phyloP scores from a whole-genome alignment of 2,329 filamentous ascomycete species.

The Ilyonectria robusta region DNA sequence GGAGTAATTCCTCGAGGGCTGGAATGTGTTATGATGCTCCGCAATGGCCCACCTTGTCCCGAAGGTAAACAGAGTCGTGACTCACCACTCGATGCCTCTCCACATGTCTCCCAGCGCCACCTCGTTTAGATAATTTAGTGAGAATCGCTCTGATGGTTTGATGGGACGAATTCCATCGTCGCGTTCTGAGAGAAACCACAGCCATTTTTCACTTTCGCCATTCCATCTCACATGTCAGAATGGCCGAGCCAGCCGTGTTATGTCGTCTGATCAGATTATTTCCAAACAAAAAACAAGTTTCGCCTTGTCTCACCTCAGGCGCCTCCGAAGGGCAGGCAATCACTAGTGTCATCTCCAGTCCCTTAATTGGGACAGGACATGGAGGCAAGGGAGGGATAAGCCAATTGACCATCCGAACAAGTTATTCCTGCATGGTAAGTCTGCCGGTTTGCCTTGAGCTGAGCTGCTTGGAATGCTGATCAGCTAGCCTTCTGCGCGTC shows the following conservation, averaged over 20 bases:
- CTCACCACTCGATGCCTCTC: background rate
- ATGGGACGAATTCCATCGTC: background rate
- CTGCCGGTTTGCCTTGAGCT: background rate
- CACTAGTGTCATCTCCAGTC: background rate
- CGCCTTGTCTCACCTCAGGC: background rate
- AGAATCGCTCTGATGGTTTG: background rate
- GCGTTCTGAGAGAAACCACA: too few species aligned
- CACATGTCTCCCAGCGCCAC: background rate
- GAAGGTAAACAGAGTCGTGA: background rate
- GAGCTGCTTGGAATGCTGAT: background rate
- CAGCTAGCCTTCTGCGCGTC: background rate
- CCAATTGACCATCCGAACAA: background rate
- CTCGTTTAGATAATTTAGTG: too few species aligned
- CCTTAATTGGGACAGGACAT: background rate
- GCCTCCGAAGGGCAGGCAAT: background rate
- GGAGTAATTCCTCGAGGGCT: background rate
- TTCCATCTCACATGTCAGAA: background rate
- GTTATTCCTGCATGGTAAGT: too few species aligned
- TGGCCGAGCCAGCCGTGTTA: background rate
- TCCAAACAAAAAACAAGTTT: background rate
- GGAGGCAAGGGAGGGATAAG: background rate
- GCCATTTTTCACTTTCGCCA: background rate
- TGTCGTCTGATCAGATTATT: too few species aligned
- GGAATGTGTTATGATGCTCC: constrained; percentile 3
- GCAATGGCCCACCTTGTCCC: background rate